Evolutionary conservation across 2,329 filamentous ascomycete genomes (phyloP).

Genomic region (Sclerotinia nivalis): DNA sequence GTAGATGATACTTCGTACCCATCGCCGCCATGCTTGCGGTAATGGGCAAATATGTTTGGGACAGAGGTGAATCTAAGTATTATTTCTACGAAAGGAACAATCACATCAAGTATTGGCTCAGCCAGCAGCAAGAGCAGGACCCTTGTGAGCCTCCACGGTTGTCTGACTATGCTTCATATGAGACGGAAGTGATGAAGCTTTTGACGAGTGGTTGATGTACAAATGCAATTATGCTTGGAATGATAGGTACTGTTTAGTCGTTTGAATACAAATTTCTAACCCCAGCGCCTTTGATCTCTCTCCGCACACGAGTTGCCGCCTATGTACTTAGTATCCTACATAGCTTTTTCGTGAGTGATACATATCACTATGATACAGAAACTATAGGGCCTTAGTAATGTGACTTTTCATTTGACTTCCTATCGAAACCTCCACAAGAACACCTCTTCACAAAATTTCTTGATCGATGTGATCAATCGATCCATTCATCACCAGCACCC

Average conservation of each 20-base stretch:
- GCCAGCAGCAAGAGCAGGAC: not conserved
- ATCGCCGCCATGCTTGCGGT: not conserved
- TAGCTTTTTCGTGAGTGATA: not conserved
- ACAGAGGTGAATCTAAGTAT: not conserved
- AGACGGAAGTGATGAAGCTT: too few species aligned
- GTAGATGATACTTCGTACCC: not conserved
- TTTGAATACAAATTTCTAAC: not conserved
- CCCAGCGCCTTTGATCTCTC: not conserved
- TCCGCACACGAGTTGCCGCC: not conserved
- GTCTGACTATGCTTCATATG: too few species aligned
- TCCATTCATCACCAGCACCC: constrained; percentile 22
- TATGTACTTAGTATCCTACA: not conserved
- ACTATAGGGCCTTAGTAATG: not conserved
- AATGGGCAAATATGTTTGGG: not conserved
- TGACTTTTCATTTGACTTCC: not conserved
- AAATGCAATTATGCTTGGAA: too few species aligned
- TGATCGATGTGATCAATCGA: not conserved
- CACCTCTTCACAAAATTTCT: not conserved
- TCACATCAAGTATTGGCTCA: not conserved
- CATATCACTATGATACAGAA: not conserved
- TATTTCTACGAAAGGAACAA: not conserved
- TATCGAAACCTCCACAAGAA: not conserved
- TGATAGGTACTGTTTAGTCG: too few species aligned
- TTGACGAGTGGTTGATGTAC: too few species aligned
- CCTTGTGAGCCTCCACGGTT: too few species aligned